These are phyloP conservation scores for Podospora appendiculata DNA, from an alignment of 495 filamentous ascomycete species.

Conservation along the genomic window DNA sequence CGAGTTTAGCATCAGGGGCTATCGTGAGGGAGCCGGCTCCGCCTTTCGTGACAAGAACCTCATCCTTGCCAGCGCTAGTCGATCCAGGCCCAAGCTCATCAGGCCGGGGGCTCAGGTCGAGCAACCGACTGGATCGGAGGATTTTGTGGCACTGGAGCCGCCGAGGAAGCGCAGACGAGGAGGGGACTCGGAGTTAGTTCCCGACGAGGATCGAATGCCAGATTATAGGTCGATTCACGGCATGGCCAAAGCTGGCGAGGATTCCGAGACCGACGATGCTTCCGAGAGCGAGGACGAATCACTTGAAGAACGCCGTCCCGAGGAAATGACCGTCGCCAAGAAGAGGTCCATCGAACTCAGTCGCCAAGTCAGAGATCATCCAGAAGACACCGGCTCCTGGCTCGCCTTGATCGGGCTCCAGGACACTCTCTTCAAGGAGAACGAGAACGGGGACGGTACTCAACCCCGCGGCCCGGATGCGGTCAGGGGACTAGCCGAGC, in stretches of 20 bases:
- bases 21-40: conserved; percentile 21
- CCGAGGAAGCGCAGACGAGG: conserved; percentile 35
- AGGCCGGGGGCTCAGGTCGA: conserved; percentile 3
- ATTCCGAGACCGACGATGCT: conserved; percentile 35
- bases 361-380: conserved; percentile 50
- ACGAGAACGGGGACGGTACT: conserved; percentile 20
- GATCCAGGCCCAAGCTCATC: conserved; percentile 20
- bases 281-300: conserved; percentile 35
- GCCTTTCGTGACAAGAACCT: conserved; percentile 32
- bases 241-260: conserved; percentile 38
- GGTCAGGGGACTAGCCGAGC: conserved; percentile 57
- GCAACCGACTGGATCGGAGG: conserved; percentile 14
- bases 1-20: conserved; percentile 24
- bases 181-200: conserved; percentile 26
- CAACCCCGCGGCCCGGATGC: conserved; percentile 38
- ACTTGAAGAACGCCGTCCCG: conserved; percentile 22
- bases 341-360: conserved; percentile 50
- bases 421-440: conserved; percentile 47
- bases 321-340: conserved; percentile 31
- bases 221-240: conserved; percentile 67
- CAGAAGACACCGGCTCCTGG: conserved; percentile 65
- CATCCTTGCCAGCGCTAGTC: conserved; percentile 18
- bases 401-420: conserved; percentile 69
- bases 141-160: conserved; percentile 27
- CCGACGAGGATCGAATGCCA: conserved; percentile 26